Conservation (phyloP, 768 basidiomycete genomes). For the Naganishia friedmannii region DNA sequence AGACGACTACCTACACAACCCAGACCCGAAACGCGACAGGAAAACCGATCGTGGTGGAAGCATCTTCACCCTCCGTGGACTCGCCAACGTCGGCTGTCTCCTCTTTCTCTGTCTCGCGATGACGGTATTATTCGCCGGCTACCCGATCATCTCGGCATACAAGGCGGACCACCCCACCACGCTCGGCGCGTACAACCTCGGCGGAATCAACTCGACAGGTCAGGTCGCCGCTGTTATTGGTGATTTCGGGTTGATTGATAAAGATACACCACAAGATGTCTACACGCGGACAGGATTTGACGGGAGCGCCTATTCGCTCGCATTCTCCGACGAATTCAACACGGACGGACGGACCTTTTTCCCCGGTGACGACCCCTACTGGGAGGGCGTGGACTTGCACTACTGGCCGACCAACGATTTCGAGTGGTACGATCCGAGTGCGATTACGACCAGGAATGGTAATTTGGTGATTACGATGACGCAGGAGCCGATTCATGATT, state of each 20-base stretch:
- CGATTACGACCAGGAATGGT: constrained; percentile 11
- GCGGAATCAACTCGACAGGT: constrained; percentile 79
- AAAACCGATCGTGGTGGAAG: constrained; percentile 56
- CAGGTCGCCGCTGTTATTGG: constrained; percentile 76
- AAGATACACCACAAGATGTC: constrained; percentile 65
- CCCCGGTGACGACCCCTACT: constrained; percentile 72
- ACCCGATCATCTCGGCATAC: constrained; percentile 72
- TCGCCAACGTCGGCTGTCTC: constrained; percentile 73
- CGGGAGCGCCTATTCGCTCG: constrained; percentile 73
- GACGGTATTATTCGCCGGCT: constrained; percentile 78
- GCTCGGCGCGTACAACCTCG: constrained; percentile 72
- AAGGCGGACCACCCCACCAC: constrained; percentile 35
- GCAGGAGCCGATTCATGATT: constrained; percentile 66
- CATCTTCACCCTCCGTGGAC: constrained; percentile 76
- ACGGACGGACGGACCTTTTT: constrained; percentile 58
- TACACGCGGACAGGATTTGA: constrained; percentile 62
- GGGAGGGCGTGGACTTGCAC: constrained; percentile 82
- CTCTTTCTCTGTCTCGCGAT: constrained; percentile 66
- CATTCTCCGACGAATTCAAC: constrained; percentile 86
- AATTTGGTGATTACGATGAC: constrained; percentile 59
- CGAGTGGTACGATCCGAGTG: constrained; percentile 35
- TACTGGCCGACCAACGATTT: constrained; percentile 57
- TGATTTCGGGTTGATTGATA: constrained; percentile 70
- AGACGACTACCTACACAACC: constrained; percentile 84
- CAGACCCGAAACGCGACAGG: constrained; percentile 66